phyloP scores from a whole-genome alignment of 768 basidiomycete genomes.

The Panus rudis region DNA sequence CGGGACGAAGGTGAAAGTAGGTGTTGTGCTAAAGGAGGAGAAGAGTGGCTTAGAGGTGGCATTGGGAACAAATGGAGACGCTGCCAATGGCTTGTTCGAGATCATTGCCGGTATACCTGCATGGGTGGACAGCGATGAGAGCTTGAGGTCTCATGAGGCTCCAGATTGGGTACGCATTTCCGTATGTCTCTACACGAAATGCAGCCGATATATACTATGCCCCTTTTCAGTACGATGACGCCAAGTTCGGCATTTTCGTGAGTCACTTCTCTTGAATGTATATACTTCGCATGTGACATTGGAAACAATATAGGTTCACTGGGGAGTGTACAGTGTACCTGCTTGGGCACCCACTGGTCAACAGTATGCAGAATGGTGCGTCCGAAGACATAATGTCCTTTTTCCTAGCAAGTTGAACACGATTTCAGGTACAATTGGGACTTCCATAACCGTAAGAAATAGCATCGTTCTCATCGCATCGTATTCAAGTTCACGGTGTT shows the following conservation, averaged over 20 bases:
- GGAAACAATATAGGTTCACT: slow-evolving; percentile 2
- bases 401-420: background rate
- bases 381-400: slow-evolving; percentile 35
- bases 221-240: slow-evolving; percentile 36
- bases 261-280: slow-evolving; percentile 15
- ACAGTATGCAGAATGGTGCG: slow-evolving; percentile 47
- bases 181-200: background rate
- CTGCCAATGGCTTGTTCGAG: slow-evolving; percentile 34
- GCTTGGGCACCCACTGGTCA: slow-evolving; percentile 28
- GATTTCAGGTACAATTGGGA: slow-evolving; percentile 6
- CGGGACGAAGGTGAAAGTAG: slow-evolving; percentile 17
- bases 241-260: slow-evolving; percentile 53
- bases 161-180: slow-evolving; percentile 42
- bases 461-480: too few species aligned
- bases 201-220: background rate
- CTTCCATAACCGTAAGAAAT: background rate
- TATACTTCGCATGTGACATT: too few species aligned
- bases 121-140: slow-evolving; percentile 32
- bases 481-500: too few species aligned
- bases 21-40: slow-evolving; percentile 27
- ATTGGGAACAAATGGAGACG: slow-evolving; percentile 23
- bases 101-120: slow-evolving; percentile 30
- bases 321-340: slow-evolving; percentile 38
- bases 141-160: slow-evolving; percentile 40
- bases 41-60: slow-evolving; percentile 27